These are phyloP conservation scores for Aleurites moluccanus DNA, from an alignment of 441 rosid genomes.

Conservation along the genomic window DNA sequence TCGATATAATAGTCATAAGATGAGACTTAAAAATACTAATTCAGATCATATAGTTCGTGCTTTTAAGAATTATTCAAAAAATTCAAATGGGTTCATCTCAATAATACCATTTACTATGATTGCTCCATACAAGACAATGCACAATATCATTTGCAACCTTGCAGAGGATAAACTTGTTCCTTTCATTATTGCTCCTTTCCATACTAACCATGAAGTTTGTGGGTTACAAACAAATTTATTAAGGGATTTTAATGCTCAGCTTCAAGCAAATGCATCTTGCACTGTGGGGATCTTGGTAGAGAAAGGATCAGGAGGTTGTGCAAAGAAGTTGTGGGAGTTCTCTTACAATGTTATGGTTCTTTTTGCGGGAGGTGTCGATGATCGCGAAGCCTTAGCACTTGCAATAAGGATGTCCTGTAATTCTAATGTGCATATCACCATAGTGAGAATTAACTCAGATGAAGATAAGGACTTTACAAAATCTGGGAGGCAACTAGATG, in stretches of 20 bases:
- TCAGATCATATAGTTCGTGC: neutral
- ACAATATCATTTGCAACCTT: neutral
- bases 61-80: neutral
- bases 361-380: neutral
- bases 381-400: neutral
- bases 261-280: conserved; percentile 24
- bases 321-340: neutral
- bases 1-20: conserved; percentile 16
- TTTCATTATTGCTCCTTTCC: conserved; percentile 31
- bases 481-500: conserved; percentile 10
- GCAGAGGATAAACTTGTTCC: conserved; percentile 2
- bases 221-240: neutral
- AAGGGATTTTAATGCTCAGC: neutral
- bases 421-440: neutral
- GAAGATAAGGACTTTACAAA: neutral
- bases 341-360: neutral
- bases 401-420: neutral
- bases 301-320: neutral
- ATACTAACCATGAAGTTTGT: neutral
- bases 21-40: neutral
- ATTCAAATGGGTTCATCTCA: neutral
- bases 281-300: conserved; percentile 35
- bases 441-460: neutral
- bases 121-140: conserved; percentile 8
- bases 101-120: neutral